Conservation (phyloP, 2,329 filamentous ascomycete species). For the Cytospora paraplurivora region DNA sequence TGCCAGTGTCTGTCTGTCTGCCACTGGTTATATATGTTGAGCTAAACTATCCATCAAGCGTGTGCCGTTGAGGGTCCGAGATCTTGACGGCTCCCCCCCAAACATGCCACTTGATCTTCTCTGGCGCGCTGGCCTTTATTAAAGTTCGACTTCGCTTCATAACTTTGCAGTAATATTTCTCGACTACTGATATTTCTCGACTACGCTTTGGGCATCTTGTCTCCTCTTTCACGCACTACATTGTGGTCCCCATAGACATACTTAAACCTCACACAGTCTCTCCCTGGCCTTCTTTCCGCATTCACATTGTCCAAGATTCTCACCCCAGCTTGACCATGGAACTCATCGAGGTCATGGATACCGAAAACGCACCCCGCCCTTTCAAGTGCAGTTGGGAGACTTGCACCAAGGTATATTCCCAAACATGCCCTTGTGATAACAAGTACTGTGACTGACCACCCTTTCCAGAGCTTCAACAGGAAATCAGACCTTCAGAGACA, state of each 20-base stretch:
- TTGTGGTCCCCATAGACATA: too few relatives aligned
- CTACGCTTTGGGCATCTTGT: not conserved
- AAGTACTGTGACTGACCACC: not conserved
- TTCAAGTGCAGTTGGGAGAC: constrained; percentile 66
- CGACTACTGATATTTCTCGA: not conserved
- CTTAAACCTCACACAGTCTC: too few relatives aligned
- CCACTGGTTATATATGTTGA: constrained; percentile 8
- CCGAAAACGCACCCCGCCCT: constrained; percentile 62
- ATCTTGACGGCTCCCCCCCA: constrained; percentile 3
- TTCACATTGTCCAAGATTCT: not conserved
- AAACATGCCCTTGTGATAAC: constrained; percentile 6
- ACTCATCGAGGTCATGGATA: constrained; percentile 65
- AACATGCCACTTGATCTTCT: constrained; percentile 6
- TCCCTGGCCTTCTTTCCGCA: too few relatives aligned
- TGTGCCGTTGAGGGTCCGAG: constrained; percentile 6
- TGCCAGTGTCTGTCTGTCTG: not conserved
- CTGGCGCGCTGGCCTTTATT: not conserved
- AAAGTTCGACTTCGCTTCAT: not conserved
- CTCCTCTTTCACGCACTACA: not conserved
- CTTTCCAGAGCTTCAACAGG: constrained; percentile 68
- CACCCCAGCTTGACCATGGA: constrained; percentile 50
- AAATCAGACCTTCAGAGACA: constrained; percentile 72
- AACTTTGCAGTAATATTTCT: too few relatives aligned
- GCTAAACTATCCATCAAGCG: constrained; percentile 11
- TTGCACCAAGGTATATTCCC: constrained; percentile 59